Base-by-base conservation (phyloP, 768 basidiomycete genomes). In the Sarcodon sp. region DNA sequence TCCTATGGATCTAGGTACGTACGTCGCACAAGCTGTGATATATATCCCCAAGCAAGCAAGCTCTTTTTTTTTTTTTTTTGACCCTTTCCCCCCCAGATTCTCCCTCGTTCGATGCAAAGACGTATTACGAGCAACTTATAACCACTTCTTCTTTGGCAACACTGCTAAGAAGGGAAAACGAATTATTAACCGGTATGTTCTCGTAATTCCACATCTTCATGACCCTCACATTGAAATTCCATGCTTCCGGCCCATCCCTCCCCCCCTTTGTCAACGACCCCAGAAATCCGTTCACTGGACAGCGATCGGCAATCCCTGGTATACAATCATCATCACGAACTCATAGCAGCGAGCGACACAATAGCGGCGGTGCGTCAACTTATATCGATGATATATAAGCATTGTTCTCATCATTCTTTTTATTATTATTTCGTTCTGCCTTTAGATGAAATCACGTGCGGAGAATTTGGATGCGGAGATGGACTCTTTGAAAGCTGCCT, bases 281-380 rank as follows among this genome's bases (percentile, higher is more conserved):
- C 39, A 91, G 92, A 94, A 62, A 93, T 96, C 50, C 73, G 87
- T 33, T 77, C 89, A 52, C 66, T 96, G 11, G 89, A 94, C 49
- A 79, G 83, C 57, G 91, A 94, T 57, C 70, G 88, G 18, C 91
- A 96, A 62, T 84, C 86, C 7, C 69, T 96, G 39, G 91, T 96
- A 9, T 96, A 96, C 60, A 91, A 93, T 56, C 91, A 93, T 58
- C 92, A 96, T 57, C 89, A 92, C 50, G 92, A 96, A 54, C 80
- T 96, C 15, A 92, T 96, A 45, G 87, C 88, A 1, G 92, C 92
- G 3, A 89, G 84, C 50, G 87, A 91, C 56, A 94, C 92, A 7
- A 94, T 96, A 53, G 79, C 82, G 51, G 79, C 83, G 5, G 89
- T 91, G 63, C 15, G 80, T 55, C 33, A 3, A 43, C n/a, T 31